Percentiles rank a stretch among this genome's conserved stretches.
Evolutionary conservation across 2,329 filamentous ascomycete genomes (phyloP).

Genomic region (Fusarium sublunatum): DNA sequence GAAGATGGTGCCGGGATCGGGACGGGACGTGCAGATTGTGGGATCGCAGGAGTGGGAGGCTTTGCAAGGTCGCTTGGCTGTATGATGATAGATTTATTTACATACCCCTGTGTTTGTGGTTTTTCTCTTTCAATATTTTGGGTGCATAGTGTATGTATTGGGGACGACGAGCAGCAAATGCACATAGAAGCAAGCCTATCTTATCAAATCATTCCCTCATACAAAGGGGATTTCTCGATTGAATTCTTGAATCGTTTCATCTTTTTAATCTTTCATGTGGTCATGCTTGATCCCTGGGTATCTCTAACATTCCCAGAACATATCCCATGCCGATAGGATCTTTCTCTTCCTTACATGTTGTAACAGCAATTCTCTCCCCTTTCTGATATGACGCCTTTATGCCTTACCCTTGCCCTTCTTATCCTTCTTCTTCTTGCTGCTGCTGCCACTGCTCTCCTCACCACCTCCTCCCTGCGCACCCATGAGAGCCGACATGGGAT

Average conservation of each 20-base stretch:
- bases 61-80: constrained; percentile 56
- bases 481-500: constrained; percentile 59
- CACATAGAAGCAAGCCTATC: constrained; percentile 26
- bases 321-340: constrained; percentile 2
- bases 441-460: constrained; percentile 45
- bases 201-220: constrained; percentile 17
- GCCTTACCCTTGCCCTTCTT: constrained; percentile 60
- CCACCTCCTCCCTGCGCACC: constrained; percentile 51
- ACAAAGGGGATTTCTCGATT: constrained; percentile 18
- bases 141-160: constrained; percentile 32
- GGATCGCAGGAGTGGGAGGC: constrained; percentile 67
- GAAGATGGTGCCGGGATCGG: constrained; percentile 55
- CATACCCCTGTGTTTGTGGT: constrained; percentile 42
- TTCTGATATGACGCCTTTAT: constrained; percentile 15
- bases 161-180: constrained; percentile 27
- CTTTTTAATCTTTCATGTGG: constrained; percentile 28
- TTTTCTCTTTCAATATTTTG: constrained; percentile 22
- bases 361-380: constrained; percentile 8
- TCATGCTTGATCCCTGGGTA: constrained; percentile 36
- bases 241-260: constrained; percentile 31
- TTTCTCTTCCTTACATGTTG: constrained; percentile 2
- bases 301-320: constrained; percentile 32
- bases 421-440: constrained; percentile 58
- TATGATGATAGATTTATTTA: constrained; percentile 45
- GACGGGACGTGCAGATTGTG: constrained; percentile 61